A percentile compares a stretch with the other conserved stretches of the same genome.
Conservation (phyloP, 75 land plant species). For the Adiantum capillusveneris region DNA sequence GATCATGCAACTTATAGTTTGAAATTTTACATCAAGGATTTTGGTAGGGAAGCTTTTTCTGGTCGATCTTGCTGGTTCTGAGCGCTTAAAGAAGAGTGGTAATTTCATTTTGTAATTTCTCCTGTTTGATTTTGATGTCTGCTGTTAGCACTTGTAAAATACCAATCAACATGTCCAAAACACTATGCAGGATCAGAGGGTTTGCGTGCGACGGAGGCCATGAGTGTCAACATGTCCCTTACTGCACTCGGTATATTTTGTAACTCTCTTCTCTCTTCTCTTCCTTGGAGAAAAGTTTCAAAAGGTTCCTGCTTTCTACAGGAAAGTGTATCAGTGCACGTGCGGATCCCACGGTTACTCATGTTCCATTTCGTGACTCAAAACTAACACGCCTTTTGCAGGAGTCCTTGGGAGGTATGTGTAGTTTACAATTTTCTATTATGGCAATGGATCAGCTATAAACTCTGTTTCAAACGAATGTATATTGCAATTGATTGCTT, state of each 20-base stretch:
- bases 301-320: constrained; percentile 5
- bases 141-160: not conserved
- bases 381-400: constrained; percentile 32
- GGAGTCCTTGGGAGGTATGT: constrained; percentile 32
- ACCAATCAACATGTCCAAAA: too few species aligned
- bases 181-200: constrained; percentile 32
- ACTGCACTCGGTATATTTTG: constrained; percentile 28
- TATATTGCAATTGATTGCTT: too few species aligned
- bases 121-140: not conserved
- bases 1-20: too few species aligned
- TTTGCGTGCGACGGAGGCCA: constrained; percentile 32
- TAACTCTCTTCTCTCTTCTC: not conserved
- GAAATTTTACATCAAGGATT: too few species aligned
- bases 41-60: constrained; percentile 33
- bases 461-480: too few species aligned
- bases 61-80: constrained; percentile 36
- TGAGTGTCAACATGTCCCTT: constrained; percentile 38
- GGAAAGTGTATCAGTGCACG: constrained; percentile 39
- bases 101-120: not conserved
- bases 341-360: constrained; percentile 24
- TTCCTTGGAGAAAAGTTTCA: not conserved
- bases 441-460: too few species aligned
- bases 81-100: constrained; percentile 35
- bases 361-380: constrained; percentile 35
- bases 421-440: too few species aligned